These are phyloP conservation scores for Myriangium duriaei DNA, from an alignment of 2,329 filamentous ascomycete species.

Conservation along the genomic window DNA sequence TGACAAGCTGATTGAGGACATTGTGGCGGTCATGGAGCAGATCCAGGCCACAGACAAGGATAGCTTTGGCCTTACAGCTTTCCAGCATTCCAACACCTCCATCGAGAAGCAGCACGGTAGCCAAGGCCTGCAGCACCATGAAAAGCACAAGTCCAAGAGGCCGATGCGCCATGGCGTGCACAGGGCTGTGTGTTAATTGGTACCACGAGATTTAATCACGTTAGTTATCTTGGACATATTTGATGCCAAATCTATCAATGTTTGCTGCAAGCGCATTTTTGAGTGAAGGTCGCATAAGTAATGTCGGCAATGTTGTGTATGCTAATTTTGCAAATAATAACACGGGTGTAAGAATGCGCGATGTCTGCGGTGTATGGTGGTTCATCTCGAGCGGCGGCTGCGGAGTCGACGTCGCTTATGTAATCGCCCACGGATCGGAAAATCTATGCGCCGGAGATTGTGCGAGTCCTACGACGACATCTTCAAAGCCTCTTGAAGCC, in stretches of 20 bases:
- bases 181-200: constrained; percentile 34
- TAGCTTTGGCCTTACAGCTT: constrained; percentile 38
- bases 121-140: constrained; percentile 25
- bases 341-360: too few relatives aligned
- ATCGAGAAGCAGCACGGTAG: constrained; percentile 32
- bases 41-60: constrained; percentile 40
- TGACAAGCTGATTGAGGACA: constrained; percentile 49
- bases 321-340: too few relatives aligned
- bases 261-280: too few relatives aligned
- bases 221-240: too few relatives aligned
- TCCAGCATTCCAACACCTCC: constrained; percentile 29
- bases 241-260: too few relatives aligned
- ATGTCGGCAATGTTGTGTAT: too few relatives aligned
- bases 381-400: too few relatives aligned
- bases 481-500: constrained; percentile 4
- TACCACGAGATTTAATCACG: too few relatives aligned
- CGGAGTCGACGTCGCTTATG: too few relatives aligned
- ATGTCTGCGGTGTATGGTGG: too few relatives aligned
- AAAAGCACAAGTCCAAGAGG: constrained; percentile 32
- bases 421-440: constrained; percentile 6
- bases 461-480: constrained; percentile 7
- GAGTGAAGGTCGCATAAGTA: too few relatives aligned
- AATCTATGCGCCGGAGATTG: constrained; percentile 8
- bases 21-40: constrained; percentile 47
- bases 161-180: constrained; percentile 38